Base-by-base conservation (phyloP, 2,329 filamentous ascomycete genomes). In the Penicillium brevicompactum region DNA sequence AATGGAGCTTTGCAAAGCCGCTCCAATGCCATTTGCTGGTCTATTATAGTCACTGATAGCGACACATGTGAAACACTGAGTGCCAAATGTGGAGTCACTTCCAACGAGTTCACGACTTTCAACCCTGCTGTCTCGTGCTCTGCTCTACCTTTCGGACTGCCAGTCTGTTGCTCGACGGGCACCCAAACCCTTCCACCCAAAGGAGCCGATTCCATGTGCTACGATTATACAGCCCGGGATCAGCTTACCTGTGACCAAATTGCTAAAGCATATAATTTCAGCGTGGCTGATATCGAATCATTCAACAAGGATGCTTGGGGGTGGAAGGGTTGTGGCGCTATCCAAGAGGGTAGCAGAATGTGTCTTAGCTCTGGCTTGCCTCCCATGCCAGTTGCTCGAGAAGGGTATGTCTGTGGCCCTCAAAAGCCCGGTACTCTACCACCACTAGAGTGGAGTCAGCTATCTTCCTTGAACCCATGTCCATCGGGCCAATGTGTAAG, bases 401-500 rank as follows among this genome's bases (percentile, higher is more conserved):
- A 8, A 9, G n/a, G 24, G 27, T 32, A 41, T 2, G 34, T 54
- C 32, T 54, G 52, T 54, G 52, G 52, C 5, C 52, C 52, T 1
- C 52, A 46, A n/a, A 47, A 46, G n/a, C 52, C 52, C n/a, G 52
- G 52, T 18, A 34, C 52, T 21, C 11, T 21, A 24, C 47, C 47
- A 27, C 47, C 52, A 2, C 1, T 4, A 9, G 2, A 22, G 14
- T 46, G 41, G 47, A 30, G 18, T 1, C 14, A 34, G 1, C 21
- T 54, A 14, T 8, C 52, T 1, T 21, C 27, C 38, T 14, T 54
- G n/a, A 54, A 54, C 24, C 52, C 52, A 16, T 54, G 52, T 11
- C 47, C 52, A 27, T 18, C 32, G 3, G 47, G 46, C 24, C 52
- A 54, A 51, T 54, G 47, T 38, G 52, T 54, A 27, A 46, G 52